phyloP scores from a whole-genome alignment of 2,329 filamentous ascomycete genomes.

The Diaporthe vaccinii region DNA sequence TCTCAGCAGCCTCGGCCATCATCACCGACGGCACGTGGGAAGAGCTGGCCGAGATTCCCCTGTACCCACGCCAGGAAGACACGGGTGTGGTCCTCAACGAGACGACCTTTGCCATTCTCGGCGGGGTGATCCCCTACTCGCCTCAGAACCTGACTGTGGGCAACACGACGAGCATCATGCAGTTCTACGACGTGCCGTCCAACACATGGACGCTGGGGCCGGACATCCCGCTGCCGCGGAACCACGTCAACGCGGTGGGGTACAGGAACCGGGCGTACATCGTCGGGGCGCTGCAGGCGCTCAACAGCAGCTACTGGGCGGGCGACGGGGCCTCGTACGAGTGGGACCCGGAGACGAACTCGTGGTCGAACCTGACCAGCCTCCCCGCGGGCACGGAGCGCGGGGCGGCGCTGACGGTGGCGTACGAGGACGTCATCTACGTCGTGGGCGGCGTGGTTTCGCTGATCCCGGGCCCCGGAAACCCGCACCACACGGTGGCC shows the following conservation, averaged over 20 bases:
- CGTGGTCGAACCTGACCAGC: conserved; percentile 47
- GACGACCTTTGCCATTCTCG: conserved; percentile 46
- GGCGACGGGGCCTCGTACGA: conserved; percentile 47
- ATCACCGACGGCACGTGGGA: conserved; percentile 43
- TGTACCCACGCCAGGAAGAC: conserved; percentile 48
- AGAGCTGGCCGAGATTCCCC: conserved; percentile 44
- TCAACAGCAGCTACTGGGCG: conserved; percentile 46
- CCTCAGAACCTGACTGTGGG: conserved; percentile 37
- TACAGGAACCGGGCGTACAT: conserved; percentile 54
- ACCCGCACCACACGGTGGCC: conserved; percentile 47
- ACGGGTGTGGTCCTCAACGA: conserved; percentile 44
- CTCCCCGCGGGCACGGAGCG: conserved; percentile 47
- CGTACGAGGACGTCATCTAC: conserved; percentile 50
- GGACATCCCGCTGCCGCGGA: conserved; percentile 48
- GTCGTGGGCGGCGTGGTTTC: conserved; percentile 55
- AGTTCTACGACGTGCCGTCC: conserved; percentile 49
- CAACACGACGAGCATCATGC: conserved; percentile 47
- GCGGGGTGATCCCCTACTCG: conserved; percentile 45
- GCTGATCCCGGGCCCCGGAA: conserved; percentile 39
- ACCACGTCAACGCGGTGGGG: conserved; percentile 55
- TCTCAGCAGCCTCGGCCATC: not conserved
- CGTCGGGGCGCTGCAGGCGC: conserved; percentile 52
- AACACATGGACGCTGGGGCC: conserved; percentile 49
- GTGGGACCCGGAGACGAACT: conserved; percentile 47
- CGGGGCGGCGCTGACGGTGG: conserved; percentile 52